Conservation (phyloP, 2,329 filamentous ascomycete species). For the Ophiostoma australiae region DNA sequence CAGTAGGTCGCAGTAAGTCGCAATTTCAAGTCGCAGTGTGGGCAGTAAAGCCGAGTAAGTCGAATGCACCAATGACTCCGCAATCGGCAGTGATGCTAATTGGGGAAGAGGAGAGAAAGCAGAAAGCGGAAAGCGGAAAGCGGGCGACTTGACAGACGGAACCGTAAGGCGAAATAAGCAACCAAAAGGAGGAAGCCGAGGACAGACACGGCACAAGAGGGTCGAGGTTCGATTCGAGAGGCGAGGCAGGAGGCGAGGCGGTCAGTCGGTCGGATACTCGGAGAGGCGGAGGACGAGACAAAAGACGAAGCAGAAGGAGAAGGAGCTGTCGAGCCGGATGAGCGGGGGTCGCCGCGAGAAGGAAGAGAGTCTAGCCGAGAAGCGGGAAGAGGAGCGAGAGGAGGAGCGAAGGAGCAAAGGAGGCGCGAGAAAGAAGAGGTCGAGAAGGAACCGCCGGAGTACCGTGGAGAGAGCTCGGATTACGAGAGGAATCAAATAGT, state of each 20-base stretch:
- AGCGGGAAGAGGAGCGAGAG: background rate
- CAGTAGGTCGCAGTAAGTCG: background rate
- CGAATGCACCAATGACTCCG: background rate
- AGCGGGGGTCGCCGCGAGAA: background rate
- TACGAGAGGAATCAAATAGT: background rate
- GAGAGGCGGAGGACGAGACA: background rate
- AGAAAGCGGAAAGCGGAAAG: background rate
- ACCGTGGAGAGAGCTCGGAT: background rate
- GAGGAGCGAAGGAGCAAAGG: too few relatives aligned
- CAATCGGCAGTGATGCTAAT: slow-evolving; percentile 1
- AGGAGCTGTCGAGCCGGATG: slow-evolving; percentile 1
- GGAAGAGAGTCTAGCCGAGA: background rate
- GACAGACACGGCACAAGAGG: background rate
- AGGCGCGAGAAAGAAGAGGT: background rate
- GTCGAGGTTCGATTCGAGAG: background rate
- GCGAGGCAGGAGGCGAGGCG: background rate
- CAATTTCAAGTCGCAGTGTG: background rate
- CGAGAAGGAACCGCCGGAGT: too few relatives aligned
- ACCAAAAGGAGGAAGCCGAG: background rate
- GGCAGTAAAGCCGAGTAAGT: background rate
- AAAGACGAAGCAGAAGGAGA: background rate
- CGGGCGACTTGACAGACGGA: background rate
- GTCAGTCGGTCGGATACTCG: background rate
- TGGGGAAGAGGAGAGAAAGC: background rate
- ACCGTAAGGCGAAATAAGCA: background rate